phyloP scores from a whole-genome alignment of 192 early-diverging fungal genomes.

The Entomortierella chlamydospora region DNA sequence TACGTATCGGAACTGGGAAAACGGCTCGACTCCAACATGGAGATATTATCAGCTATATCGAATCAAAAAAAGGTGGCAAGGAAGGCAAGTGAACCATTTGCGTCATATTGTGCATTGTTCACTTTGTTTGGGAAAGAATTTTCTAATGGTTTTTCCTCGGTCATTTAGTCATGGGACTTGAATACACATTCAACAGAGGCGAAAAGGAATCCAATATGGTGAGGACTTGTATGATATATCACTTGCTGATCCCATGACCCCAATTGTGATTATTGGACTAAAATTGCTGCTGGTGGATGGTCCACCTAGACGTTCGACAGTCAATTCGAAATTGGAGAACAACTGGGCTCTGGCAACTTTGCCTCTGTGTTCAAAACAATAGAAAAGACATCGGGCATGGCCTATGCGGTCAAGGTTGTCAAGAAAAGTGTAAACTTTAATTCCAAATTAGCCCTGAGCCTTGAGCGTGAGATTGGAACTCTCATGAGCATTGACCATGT shows the following conservation, averaged over 20 bases:
- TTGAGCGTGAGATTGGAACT: conserved; percentile 76
- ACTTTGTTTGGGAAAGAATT: background rate
- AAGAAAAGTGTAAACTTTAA: conserved; percentile 76
- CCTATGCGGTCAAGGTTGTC: conserved; percentile 78
- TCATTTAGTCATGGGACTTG: background rate
- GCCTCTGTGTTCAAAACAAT: conserved; percentile 69
- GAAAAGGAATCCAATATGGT: conserved; percentile 5
- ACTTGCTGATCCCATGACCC: background rate
- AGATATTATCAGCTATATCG: conserved; percentile 71
- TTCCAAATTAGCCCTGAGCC: conserved; percentile 68
- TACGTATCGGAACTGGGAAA: conserved; percentile 55
- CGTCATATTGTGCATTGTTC: background rate
- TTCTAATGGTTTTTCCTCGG: background rate
- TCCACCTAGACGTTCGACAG: conserved; percentile 47
- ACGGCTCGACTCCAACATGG: conserved; percentile 65
- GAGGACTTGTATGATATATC: no score
- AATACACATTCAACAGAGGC: background rate
- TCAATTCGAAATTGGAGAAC: conserved; percentile 31
- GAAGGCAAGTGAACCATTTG: conserved; percentile 1
- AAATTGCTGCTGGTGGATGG: no score
- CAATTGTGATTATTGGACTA: background rate
- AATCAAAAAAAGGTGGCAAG: background rate
- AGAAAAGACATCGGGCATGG: conserved; percentile 60
- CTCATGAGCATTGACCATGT: conserved; percentile 74
- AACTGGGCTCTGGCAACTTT: conserved; percentile 64